Conservation (phyloP, 805 yeast species). For the Ogataea glucozyma region DNA sequence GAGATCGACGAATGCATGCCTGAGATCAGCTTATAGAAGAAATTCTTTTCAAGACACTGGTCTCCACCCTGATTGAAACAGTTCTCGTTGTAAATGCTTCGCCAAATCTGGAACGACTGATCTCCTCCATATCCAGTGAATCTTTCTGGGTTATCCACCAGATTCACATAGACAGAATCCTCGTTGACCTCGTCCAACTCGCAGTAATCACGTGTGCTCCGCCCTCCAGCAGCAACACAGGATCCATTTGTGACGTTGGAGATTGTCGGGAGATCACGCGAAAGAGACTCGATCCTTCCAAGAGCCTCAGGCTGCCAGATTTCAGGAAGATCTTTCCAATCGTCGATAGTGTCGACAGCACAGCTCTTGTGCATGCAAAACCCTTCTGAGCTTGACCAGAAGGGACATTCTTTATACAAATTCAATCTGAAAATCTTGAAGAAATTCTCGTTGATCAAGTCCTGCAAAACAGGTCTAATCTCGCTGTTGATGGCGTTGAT, state of each 20-base stretch:
- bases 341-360: slow-evolving; percentile 83
- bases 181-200: slow-evolving; percentile 63
- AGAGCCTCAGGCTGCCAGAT: slow-evolving; percentile 73
- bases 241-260: slow-evolving; percentile 33
- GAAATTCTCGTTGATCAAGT: slow-evolving; percentile 71
- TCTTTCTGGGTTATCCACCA: slow-evolving; percentile 88
- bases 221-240: slow-evolving; percentile 22
- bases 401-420: slow-evolving; percentile 80
- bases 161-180: slow-evolving; percentile 79
- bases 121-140: slow-evolving; percentile 96
- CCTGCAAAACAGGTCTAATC: slow-evolving; percentile 56
- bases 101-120: slow-evolving; percentile 91
- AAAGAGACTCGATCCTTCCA: slow-evolving; percentile 47
- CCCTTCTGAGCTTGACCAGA: slow-evolving; percentile 75
- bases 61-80: slow-evolving; percentile 58
- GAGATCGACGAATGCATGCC: slow-evolving; percentile 97
- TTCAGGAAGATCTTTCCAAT: slow-evolving; percentile 69
- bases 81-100: slow-evolving; percentile 86
- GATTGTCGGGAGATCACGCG: slow-evolving; percentile 31
- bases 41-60: slow-evolving; percentile 80
- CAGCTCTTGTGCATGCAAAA: slow-evolving; percentile 86
- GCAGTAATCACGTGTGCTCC: slow-evolving; percentile 54
- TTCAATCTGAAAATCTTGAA: slow-evolving; percentile 87
- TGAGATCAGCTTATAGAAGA: slow-evolving; percentile 81
- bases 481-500: slow-evolving; percentile 52